Conservation (phyloP, 108 stramenopile genomes). For the Nitzschia putrida region DNA sequence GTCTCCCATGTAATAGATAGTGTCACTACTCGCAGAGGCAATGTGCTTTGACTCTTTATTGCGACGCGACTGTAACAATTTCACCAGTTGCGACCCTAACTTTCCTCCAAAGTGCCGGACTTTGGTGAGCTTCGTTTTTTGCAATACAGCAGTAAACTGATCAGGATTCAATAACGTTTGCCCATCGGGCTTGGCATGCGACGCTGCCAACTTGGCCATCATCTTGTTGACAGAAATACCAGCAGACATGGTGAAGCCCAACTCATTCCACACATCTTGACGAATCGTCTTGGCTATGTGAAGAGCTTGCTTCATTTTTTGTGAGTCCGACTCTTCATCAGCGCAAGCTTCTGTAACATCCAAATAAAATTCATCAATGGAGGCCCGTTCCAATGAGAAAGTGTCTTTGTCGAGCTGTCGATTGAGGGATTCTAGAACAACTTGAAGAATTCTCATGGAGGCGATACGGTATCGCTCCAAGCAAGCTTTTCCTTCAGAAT, state of each 20-base stretch:
- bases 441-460: slow-evolving; percentile 66
- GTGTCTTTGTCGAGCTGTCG: slow-evolving; percentile 32
- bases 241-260: slow-evolving; percentile 81
- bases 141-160: slow-evolving; percentile 55
- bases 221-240: slow-evolving; percentile 80
- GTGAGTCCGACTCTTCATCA: neutral
- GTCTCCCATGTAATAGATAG: slow-evolving; percentile 33
- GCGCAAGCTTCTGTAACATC: slow-evolving; percentile 75
- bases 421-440: slow-evolving; percentile 57
- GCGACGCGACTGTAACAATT: slow-evolving; percentile 25
- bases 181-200: slow-evolving; percentile 86
- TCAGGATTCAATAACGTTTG: slow-evolving; percentile 75
- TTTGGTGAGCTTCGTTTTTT: slow-evolving; percentile 69
- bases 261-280: slow-evolving; percentile 47
- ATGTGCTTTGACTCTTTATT: neutral
- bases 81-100: slow-evolving; percentile 58
- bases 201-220: slow-evolving; percentile 82
- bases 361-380: slow-evolving; percentile 85
- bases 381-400: slow-evolving; percentile 77
- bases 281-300: slow-evolving; percentile 59
- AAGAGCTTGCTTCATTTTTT: slow-evolving; percentile 45
- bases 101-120: slow-evolving; percentile 86
- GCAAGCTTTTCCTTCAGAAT: slow-evolving; percentile 78
- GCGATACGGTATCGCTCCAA: slow-evolving; percentile 85
- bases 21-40: neutral